Evolutionary conservation across 805 yeast species (phyloP).

Genomic region (Vanderwaltozyma tropicalis): DNA sequence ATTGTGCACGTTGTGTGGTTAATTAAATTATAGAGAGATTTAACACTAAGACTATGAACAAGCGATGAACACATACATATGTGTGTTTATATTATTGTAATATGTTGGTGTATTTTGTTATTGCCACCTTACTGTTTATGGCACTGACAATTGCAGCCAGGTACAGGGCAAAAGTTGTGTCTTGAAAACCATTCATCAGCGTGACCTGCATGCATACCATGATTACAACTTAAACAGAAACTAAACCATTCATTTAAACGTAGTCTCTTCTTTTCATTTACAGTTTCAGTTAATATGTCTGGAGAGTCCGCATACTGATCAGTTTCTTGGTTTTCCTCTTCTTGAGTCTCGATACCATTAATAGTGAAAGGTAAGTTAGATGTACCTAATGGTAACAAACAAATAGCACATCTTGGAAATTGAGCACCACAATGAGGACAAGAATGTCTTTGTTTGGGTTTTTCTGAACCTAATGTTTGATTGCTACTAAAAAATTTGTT

Average conservation of each 20-base stretch:
- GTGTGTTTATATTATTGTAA: background rate
- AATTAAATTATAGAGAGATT: too few relatives aligned
- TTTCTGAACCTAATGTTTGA: background rate
- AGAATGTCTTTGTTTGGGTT: slow-evolving; percentile 17
- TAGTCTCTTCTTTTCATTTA: slow-evolving; percentile 12
- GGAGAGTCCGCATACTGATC: background rate
- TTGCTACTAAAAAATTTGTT: background rate
- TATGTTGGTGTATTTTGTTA: background rate
- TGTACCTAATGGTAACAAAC: slow-evolving; percentile 67
- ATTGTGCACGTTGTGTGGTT: background rate
- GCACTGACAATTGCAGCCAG: slow-evolving; percentile 82
- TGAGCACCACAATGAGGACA: slow-evolving; percentile 87
- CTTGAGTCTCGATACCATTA: slow-evolving; percentile 12
- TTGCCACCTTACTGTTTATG: slow-evolving; percentile 42
- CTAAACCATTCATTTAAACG: slow-evolving; percentile 75
- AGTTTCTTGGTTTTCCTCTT: background rate
- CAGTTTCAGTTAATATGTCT: background rate
- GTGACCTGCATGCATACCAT: slow-evolving; percentile 90
- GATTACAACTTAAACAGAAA: slow-evolving; percentile 83
- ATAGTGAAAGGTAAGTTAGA: slow-evolving; percentile 26
- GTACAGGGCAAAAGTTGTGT: slow-evolving; percentile 86
- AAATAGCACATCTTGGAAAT: slow-evolving; percentile 83
- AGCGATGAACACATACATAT: background rate
- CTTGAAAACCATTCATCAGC: slow-evolving; percentile 93
- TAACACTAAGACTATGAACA: background rate